Evolutionary conservation across 306 rosid species (phyloP).

Genomic region (Bauhinia variegata): DNA sequence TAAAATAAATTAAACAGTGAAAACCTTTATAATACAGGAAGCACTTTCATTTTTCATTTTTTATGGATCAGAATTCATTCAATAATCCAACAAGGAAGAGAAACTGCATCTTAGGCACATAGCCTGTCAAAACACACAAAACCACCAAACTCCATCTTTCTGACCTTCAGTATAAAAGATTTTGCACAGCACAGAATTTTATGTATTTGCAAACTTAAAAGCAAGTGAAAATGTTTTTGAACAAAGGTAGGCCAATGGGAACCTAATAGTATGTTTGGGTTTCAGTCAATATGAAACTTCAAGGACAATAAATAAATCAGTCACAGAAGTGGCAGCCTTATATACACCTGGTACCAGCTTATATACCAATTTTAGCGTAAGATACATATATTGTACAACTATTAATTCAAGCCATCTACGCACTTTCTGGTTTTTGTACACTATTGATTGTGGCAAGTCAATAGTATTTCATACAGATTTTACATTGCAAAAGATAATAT

Average conservation of each 20-base stretch:
- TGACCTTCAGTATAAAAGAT: constrained; percentile 15
- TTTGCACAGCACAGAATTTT: not conserved
- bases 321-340: constrained; percentile 4
- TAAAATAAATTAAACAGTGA: constrained; percentile 34
- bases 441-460: not conserved
- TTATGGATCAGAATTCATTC: constrained; percentile 4
- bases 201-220: constrained; percentile 5
- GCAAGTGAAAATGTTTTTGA: constrained; percentile 6
- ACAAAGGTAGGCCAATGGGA: not conserved
- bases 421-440: not conserved
- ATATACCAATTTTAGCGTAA: not conserved
- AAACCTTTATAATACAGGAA: constrained; percentile 14
- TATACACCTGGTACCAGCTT: not conserved
- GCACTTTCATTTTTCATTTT: not conserved
- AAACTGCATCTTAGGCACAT: not conserved
- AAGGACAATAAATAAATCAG: not conserved
- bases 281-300: not conserved
- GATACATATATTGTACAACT: too few relatives aligned
- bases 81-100: constrained; percentile 15
- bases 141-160: constrained; percentile 19
- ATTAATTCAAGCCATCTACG: not conserved
- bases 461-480: not conserved
- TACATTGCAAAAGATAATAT: too few relatives aligned
- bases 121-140: constrained; percentile 1
- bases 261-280: not conserved